Conservation (phyloP, 805 yeast genomes). For the Blastobotrys chiropterorum region DNA sequence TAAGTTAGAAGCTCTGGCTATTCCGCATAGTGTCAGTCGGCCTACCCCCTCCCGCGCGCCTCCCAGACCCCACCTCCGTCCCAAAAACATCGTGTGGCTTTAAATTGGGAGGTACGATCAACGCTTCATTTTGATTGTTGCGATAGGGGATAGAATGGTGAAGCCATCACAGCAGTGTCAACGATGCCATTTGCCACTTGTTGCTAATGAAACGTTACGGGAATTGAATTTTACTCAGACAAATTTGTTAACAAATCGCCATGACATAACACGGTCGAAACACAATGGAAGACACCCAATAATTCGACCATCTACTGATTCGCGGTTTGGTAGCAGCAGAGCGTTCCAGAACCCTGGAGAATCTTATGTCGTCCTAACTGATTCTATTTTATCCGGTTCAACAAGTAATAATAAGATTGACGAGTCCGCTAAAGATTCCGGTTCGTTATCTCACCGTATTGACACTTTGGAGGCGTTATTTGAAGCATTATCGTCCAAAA, state of each 20-base stretch:
- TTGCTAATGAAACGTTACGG: constrained; percentile 48
- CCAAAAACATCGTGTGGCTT: too few relatives aligned
- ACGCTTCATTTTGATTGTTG: too few relatives aligned
- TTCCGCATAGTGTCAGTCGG: not conserved
- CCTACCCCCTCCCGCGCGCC: too few relatives aligned
- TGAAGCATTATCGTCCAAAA: constrained; percentile 62
- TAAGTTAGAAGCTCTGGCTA: not conserved
- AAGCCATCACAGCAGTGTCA: constrained; percentile 41
- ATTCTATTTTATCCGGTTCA: constrained; percentile 37
- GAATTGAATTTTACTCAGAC: constrained; percentile 51
- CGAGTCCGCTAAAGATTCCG: not conserved
- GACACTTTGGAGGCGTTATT: constrained; percentile 57
- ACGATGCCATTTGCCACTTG: constrained; percentile 53
- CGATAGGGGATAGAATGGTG: constrained; percentile 1
- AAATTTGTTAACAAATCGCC: constrained; percentile 38
- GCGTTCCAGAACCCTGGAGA: constrained; percentile 15
- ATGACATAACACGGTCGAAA: constrained; percentile 22
- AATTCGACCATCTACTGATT: not conserved
- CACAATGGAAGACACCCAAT: constrained; percentile 12
- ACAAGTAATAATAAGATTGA: constrained; percentile 31
- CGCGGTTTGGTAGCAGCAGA: not conserved
- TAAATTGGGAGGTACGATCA: too few relatives aligned
- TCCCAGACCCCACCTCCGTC: too few relatives aligned
- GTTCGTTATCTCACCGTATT: constrained; percentile 15
- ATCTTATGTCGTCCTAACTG: constrained; percentile 18